Percentiles rank a stretch among this genome's conserved stretches.
Conservation (phyloP, 441 rosid genomes). For the Adansonia gregorii region DNA sequence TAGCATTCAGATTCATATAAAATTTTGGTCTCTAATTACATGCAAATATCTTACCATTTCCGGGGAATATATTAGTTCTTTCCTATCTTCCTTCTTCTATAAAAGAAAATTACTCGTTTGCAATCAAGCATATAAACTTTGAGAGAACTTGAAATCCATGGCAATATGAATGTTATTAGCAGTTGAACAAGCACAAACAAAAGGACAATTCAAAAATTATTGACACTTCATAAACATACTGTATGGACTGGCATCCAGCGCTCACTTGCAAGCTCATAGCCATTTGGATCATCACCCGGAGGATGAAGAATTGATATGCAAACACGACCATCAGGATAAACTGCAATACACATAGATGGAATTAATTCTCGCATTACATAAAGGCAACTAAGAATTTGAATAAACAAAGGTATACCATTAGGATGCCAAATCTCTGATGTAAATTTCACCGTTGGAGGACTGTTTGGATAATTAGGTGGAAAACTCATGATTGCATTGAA, state of each 20-base stretch:
- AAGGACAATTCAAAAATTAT: background rate
- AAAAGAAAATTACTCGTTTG: too few relatives aligned
- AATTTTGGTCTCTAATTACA: background rate
- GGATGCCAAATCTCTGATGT: slow-evolving; percentile 97
- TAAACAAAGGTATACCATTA: slow-evolving; percentile 54
- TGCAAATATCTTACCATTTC: background rate
- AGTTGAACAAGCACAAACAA: background rate
- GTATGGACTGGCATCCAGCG: slow-evolving; percentile 94
- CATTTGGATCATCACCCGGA: slow-evolving; percentile 96
- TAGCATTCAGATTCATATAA: background rate
- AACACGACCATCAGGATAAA: slow-evolving; percentile 84
- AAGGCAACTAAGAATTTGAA: background rate
- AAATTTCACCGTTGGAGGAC: slow-evolving; percentile 86
- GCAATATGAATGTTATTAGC: background rate
- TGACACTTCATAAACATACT: slow-evolving; percentile 41
- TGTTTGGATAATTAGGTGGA: slow-evolving; percentile 72
- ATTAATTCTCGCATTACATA: background rate
- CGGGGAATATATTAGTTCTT: background rate
- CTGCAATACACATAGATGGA: slow-evolving; percentile 38
- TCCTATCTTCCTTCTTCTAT: background rate
- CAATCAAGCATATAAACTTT: too few relatives aligned
- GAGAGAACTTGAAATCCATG: background rate
- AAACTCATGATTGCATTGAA: slow-evolving; percentile 92
- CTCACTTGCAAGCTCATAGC: slow-evolving; percentile 91
- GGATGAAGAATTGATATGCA: slow-evolving; percentile 97